These are phyloP conservation scores for Dendrothele bispora DNA, from an alignment of 768 basidiomycete genomes.

Conservation along the genomic window DNA sequence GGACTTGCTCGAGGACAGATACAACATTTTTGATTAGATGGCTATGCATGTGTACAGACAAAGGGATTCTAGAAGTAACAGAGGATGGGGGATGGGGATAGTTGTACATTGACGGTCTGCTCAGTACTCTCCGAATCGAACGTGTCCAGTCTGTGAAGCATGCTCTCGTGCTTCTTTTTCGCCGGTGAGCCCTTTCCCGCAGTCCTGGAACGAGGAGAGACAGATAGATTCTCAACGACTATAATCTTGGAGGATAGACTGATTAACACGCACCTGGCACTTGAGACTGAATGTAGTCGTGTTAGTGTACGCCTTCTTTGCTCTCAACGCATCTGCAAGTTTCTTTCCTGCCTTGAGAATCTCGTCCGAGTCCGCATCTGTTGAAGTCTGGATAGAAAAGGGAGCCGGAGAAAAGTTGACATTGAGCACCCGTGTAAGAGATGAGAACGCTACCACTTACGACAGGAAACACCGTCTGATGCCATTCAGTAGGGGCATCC, in stretches of 20 bases:
- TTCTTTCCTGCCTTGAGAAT: conserved; percentile 64
- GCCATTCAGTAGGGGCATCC: conserved; percentile 82
- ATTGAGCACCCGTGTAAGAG: conserved; percentile 1
- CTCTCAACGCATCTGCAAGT: conserved; percentile 70
- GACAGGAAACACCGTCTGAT: conserved; percentile 80
- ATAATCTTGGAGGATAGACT: background rate
- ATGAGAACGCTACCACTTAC: conserved; percentile 33
- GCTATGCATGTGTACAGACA: no score
- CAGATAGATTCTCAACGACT: conserved; percentile 3
- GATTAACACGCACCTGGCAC: conserved; percentile 73
- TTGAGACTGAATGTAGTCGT: conserved; percentile 88
- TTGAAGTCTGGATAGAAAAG: conserved; percentile 24
- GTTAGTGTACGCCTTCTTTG: conserved; percentile 86
- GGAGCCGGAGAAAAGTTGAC: background rate
- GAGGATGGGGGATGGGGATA: no score
- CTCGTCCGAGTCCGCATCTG: conserved; percentile 45
- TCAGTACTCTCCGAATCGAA: conserved; percentile 80
- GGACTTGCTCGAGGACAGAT: no score
- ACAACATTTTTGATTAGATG: no score
- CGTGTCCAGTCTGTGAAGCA: conserved; percentile 85
- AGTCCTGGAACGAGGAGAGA: conserved; percentile 53
- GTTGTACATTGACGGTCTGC: no score
- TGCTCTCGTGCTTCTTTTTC: conserved; percentile 93
- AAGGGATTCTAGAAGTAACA: no score
- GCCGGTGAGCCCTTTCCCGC: conserved; percentile 83